These are phyloP conservation scores for Colletotrichum musicola DNA, from an alignment of 2,329 filamentous ascomycete species.

Conservation along the genomic window DNA sequence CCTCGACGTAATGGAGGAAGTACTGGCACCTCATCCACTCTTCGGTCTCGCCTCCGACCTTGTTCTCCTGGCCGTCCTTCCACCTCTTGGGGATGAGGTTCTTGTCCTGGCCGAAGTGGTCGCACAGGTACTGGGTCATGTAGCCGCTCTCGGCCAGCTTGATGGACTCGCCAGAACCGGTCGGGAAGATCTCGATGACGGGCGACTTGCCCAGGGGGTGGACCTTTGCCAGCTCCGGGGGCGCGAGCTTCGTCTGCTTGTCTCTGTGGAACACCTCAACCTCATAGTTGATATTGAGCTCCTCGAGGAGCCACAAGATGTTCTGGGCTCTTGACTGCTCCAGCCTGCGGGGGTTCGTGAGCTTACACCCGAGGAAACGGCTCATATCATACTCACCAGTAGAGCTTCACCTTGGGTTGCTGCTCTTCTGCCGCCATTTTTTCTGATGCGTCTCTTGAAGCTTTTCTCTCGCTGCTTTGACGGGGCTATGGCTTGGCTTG, in stretches of 20 bases:
- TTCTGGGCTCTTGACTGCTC: slow-evolving; percentile 85
- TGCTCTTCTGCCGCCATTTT: slow-evolving; percentile 44
- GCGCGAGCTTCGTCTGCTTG: slow-evolving; percentile 74
- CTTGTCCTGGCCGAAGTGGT: slow-evolving; percentile 65
- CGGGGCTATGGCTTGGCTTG: neutral
- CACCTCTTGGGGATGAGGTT: slow-evolving; percentile 66
- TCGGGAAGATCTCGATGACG: slow-evolving; percentile 73
- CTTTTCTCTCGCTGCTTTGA: neutral
- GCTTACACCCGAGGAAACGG: too few relatives aligned
- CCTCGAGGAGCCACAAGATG: slow-evolving; percentile 88
- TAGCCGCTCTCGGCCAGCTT: slow-evolving; percentile 85
- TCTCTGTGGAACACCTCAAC: slow-evolving; percentile 83
- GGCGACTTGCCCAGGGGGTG: slow-evolving; percentile 92
- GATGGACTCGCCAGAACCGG: slow-evolving; percentile 56
- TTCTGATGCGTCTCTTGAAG: neutral
- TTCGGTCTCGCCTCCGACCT: slow-evolving; percentile 71
- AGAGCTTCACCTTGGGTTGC: slow-evolving; percentile 70
- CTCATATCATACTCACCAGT: slow-evolving; percentile 64
- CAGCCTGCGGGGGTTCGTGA: slow-evolving; percentile 69
- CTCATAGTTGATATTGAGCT: slow-evolving; percentile 83
- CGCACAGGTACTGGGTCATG: slow-evolving; percentile 85
- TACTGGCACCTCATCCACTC: slow-evolving; percentile 73
- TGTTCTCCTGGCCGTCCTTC: slow-evolving; percentile 69
- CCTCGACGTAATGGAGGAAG: slow-evolving; percentile 87
- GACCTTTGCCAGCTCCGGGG: slow-evolving; percentile 79